phyloP scores from a whole-genome alignment of 805 yeast species.

The Candida montana region DNA sequence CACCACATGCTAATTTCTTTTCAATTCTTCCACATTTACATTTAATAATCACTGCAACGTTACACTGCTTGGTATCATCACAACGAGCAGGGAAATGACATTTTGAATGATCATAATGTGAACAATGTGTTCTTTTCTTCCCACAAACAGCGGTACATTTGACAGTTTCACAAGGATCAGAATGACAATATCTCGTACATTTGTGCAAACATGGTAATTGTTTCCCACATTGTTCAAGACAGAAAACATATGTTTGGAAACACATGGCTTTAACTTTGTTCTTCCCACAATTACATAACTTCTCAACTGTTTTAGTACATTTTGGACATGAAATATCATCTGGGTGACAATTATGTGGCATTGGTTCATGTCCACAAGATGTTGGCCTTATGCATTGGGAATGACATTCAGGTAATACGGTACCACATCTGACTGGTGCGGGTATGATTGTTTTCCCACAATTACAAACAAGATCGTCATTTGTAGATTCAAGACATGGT shows the following conservation, averaged over 20 bases:
- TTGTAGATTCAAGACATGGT: slow-evolving; percentile 75
- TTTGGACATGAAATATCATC: slow-evolving; percentile 62
- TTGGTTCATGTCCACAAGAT: slow-evolving; percentile 67
- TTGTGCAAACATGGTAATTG: slow-evolving; percentile 42
- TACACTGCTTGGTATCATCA: slow-evolving; percentile 47
- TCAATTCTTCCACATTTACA: slow-evolving; percentile 64
- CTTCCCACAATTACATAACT: slow-evolving; percentile 59
- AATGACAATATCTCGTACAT: slow-evolving; percentile 53
- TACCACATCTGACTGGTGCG: slow-evolving; percentile 87
- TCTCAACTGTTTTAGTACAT: slow-evolving; percentile 60
- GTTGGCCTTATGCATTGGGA: slow-evolving; percentile 54
- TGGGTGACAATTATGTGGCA: slow-evolving; percentile 73
- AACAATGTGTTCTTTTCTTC: slow-evolving; percentile 48
- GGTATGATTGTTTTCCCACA: slow-evolving; percentile 74
- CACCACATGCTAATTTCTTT: slow-evolving; percentile 51
- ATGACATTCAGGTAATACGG: slow-evolving; percentile 56
- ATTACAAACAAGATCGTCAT: slow-evolving; percentile 71
- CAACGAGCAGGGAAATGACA: slow-evolving; percentile 64
- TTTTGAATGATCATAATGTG: slow-evolving; percentile 55
- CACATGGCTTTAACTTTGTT: slow-evolving; percentile 56
- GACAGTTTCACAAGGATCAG: slow-evolving; percentile 46
- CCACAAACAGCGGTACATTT: slow-evolving; percentile 58
- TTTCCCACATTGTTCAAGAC: slow-evolving; percentile 60
- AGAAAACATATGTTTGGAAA: slow-evolving; percentile 61
- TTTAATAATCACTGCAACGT: slow-evolving; percentile 39